Conservation (phyloP, 495 filamentous ascomycete genomes). For the Barbatosphaeria neglecta region DNA sequence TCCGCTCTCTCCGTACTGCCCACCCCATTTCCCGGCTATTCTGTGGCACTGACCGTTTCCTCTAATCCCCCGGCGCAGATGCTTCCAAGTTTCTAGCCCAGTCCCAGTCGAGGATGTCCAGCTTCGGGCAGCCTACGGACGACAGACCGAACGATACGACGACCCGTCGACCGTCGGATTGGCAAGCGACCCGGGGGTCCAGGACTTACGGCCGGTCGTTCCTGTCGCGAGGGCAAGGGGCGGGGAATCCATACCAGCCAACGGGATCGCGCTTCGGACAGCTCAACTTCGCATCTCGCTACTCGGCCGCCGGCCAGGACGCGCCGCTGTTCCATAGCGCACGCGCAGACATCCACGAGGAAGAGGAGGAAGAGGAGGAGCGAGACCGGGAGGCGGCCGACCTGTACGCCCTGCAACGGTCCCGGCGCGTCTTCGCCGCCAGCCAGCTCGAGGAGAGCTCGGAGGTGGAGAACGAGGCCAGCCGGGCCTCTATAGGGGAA, state of each 20-base stretch:
- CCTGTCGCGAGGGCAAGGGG: slow-evolving; percentile 19
- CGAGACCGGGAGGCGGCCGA: slow-evolving; percentile 87
- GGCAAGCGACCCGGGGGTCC: slow-evolving; percentile 19
- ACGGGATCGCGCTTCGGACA: slow-evolving; percentile 56
- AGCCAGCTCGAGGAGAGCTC: slow-evolving; percentile 69
- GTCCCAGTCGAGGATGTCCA: slow-evolving; percentile 75
- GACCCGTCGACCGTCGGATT: slow-evolving; percentile 17
- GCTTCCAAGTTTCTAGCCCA: slow-evolving; percentile 94
- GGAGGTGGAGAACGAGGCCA: slow-evolving; percentile 60
- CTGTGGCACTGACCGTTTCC: slow-evolving; percentile 7
- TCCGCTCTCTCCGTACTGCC: too few relatives aligned
- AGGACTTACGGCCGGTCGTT: slow-evolving; percentile 22
- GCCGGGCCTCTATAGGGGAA: slow-evolving; percentile 42
- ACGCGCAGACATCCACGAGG: slow-evolving; percentile 66
- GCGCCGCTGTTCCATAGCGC: slow-evolving; percentile 87
- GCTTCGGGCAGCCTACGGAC: slow-evolving; percentile 51
- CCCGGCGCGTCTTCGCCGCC: slow-evolving; percentile 74
- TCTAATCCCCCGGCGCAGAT: slow-evolving; percentile 45
- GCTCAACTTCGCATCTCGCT: slow-evolving; percentile 66
- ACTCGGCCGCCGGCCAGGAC: slow-evolving; percentile 46
- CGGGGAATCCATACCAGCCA: slow-evolving; percentile 63
- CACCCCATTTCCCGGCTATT: slow-evolving; percentile 1
- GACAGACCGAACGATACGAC: slow-evolving; percentile 18
- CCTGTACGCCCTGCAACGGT: slow-evolving; percentile 80
- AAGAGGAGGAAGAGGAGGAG: slow-evolving; percentile 86